These are phyloP conservation scores for Vickermania ingenoplastis DNA, from an alignment of 208 protist genomes.

Conservation along the genomic window DNA sequence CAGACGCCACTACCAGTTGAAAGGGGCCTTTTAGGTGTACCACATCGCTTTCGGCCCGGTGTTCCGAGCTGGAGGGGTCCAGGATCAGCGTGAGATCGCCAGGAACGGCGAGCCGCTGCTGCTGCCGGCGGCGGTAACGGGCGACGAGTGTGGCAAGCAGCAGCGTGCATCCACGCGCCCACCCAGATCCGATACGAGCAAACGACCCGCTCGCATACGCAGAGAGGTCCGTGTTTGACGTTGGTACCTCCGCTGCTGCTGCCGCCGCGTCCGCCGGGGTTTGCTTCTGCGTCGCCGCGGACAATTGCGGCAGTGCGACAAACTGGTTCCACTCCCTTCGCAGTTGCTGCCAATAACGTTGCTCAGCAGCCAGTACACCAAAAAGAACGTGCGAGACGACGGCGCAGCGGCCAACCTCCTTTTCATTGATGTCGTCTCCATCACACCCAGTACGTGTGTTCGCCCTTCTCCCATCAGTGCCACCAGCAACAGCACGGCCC, in stretches of 20 bases:
- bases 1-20: constrained; percentile 48
- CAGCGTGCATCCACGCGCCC: not conserved
- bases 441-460: too few species aligned
- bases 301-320: not conserved
- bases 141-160: not conserved
- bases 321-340: not conserved
- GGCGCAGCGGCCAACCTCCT: not conserved
- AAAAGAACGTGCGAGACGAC: not conserved
- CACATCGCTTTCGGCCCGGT: constrained; percentile 1
- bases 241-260: not conserved
- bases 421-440: too few species aligned
- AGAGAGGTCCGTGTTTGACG: not conserved
- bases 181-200: not conserved
- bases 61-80: not conserved
- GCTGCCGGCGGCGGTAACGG: not conserved
- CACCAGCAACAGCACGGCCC: too few species aligned
- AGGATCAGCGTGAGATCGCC: not conserved
- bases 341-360: not conserved
- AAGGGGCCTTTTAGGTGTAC: constrained; percentile 10
- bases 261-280: not conserved
- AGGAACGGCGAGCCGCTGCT: not conserved
- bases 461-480: too few species aligned
- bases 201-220: not conserved
- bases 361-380: not conserved
- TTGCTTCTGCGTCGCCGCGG: not conserved